Evolutionary conservation across 2,329 filamentous ascomycete species (phyloP).

Genomic region (Trematosphaeria pertusa): DNA sequence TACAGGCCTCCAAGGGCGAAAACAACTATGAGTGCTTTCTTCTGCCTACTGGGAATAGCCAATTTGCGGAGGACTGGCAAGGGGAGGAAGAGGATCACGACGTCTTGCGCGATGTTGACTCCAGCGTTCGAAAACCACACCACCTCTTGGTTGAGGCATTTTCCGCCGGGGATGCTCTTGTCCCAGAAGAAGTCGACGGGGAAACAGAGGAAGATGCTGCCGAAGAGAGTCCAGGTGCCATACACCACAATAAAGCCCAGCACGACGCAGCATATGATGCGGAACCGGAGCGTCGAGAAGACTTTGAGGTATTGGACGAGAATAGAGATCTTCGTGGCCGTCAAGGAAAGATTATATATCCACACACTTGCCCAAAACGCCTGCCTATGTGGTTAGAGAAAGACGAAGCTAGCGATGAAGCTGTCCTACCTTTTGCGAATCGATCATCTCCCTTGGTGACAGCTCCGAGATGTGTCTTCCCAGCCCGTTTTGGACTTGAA

Average conservation of each 20-base stretch:
- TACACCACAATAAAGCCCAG: constrained; percentile 32
- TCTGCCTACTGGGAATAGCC: constrained; percentile 42
- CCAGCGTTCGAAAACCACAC: constrained; percentile 41
- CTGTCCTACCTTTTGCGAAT: constrained; percentile 20
- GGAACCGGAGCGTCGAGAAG: constrained; percentile 37
- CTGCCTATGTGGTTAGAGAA: constrained; percentile 27
- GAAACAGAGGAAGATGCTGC: constrained; percentile 43
- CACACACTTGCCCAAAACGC: constrained; percentile 45
- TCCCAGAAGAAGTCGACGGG: constrained; percentile 44
- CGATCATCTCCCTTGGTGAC: constrained; percentile 13
- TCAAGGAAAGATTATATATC: constrained; percentile 42
- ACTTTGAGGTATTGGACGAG: constrained; percentile 42
- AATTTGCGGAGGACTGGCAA: constrained; percentile 40
- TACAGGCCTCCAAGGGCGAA: constrained; percentile 50
- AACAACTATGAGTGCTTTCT: constrained; percentile 43
- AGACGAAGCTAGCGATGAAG: not conserved
- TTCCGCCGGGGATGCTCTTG: constrained; percentile 29
- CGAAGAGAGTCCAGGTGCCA: constrained; percentile 39
- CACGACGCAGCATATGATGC: constrained; percentile 34
- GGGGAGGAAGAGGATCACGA: constrained; percentile 42
- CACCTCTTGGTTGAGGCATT: constrained; percentile 37
- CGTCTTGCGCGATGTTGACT: constrained; percentile 42
- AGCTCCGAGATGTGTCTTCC: constrained; percentile 30
- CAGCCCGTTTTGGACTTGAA: constrained; percentile 42
- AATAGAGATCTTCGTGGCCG: constrained; percentile 41